phyloP scores from a whole-genome alignment of 768 basidiomycete genomes.

The Tricholoma hemisulphureum region DNA sequence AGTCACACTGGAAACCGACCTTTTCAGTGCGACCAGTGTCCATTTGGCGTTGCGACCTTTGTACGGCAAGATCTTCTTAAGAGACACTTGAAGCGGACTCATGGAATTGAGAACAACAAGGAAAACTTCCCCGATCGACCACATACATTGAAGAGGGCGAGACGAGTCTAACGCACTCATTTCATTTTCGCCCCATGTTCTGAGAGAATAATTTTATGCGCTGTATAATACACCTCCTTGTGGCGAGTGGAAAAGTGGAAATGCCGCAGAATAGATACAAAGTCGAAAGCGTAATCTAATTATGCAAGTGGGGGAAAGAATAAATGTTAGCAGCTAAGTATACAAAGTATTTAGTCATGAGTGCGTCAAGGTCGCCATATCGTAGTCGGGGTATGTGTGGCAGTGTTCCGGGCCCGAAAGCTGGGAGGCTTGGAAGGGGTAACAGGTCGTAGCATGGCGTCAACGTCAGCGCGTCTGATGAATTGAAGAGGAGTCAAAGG shows the following conservation, averaged over 20 bases:
- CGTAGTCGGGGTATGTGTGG: slow-evolving; percentile 41
- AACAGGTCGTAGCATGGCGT: slow-evolving; percentile 52
- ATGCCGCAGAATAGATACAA: slow-evolving; percentile 3
- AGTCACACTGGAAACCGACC: slow-evolving; percentile 61
- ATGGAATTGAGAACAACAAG: slow-evolving; percentile 34
- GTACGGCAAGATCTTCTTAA: slow-evolving; percentile 68
- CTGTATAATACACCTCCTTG: not conserved
- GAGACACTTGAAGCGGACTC: slow-evolving; percentile 61
- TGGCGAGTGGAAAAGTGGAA: not conserved
- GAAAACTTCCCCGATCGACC: not conserved
- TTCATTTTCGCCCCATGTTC: not conserved
- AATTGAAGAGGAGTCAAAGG: slow-evolving; percentile 83
- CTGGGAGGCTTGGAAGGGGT: slow-evolving; percentile 63
- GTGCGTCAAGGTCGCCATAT: slow-evolving; percentile 62
- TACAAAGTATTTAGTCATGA: slow-evolving; percentile 10
- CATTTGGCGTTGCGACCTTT: slow-evolving; percentile 47
- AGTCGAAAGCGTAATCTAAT: not conserved
- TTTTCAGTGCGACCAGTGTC: slow-evolving; percentile 57
- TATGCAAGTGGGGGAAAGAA: not conserved
- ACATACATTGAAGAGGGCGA: slow-evolving; percentile 17
- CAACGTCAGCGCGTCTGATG: slow-evolving; percentile 73
- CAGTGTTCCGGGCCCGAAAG: slow-evolving; percentile 38
- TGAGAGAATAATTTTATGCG: not conserved
- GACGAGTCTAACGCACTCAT: slow-evolving; percentile 8
- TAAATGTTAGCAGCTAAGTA: not conserved